These are phyloP conservation scores for Pleurotus sapidus DNA, from an alignment of 768 basidiomycete species.

Conservation along the genomic window DNA sequence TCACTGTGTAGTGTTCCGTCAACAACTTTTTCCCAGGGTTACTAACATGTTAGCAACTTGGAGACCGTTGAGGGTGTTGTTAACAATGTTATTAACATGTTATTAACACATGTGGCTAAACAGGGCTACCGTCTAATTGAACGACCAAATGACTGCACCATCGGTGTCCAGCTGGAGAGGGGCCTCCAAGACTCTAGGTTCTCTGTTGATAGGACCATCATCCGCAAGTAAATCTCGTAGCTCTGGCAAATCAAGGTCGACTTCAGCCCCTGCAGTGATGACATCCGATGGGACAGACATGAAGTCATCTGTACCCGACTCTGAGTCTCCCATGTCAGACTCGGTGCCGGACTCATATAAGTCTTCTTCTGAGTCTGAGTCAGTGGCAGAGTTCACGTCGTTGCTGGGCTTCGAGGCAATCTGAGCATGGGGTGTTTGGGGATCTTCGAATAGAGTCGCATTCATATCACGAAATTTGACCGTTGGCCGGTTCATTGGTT, in stretches of 20 bases:
- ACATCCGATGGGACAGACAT: neutral
- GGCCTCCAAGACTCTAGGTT: neutral
- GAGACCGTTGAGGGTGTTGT: no score
- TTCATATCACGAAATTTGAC: slow-evolving; percentile 4
- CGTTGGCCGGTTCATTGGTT: neutral
- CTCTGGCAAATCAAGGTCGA: neutral
- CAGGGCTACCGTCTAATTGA: neutral
- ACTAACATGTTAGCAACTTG: neutral
- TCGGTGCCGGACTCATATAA: no score
- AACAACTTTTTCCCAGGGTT: neutral
- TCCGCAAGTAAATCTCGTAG: slow-evolving; percentile 1
- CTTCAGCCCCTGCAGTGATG: neutral
- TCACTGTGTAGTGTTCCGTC: no score
- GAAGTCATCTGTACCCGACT: neutral
- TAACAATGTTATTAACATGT: neutral
- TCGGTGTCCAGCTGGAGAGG: neutral
- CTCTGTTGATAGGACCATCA: neutral
- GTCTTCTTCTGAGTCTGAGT: no score
- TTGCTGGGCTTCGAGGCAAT: no score
- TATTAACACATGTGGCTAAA: neutral
- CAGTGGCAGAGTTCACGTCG: no score
- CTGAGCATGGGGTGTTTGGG: neutral
- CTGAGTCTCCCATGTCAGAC: neutral
- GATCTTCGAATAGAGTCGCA: neutral
- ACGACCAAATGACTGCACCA: neutral